Conservation (phyloP, 1,284 basidiomycete genomes). For the Schizophyllum amplum region DNA sequence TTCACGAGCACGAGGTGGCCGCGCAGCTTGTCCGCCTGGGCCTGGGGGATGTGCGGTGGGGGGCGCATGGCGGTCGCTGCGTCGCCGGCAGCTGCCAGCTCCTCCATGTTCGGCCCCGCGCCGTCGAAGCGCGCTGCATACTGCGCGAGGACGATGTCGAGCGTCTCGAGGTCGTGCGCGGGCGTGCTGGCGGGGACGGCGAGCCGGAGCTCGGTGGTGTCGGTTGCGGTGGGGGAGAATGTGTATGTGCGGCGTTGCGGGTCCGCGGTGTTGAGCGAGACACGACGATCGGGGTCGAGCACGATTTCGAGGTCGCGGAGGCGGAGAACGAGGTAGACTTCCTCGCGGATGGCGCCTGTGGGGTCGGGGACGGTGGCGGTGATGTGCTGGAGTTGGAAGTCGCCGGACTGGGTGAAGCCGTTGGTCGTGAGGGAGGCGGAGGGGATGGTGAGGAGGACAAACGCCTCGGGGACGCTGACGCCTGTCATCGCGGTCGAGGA, state of each 20-base stretch:
- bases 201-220: constrained; percentile 29
- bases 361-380: constrained; percentile 31
- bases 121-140: constrained; percentile 43
- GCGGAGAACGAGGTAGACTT: constrained; percentile 54
- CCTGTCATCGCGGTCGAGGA: background rate
- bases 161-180: constrained; percentile 56
- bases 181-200: constrained; percentile 28
- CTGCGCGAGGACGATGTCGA: constrained; percentile 63
- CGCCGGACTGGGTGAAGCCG: constrained; percentile 28
- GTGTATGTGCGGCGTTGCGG: constrained; percentile 36
- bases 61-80: constrained; percentile 4
- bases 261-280: constrained; percentile 29
- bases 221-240: constrained; percentile 26
- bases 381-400: constrained; percentile 47
- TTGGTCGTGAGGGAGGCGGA: constrained; percentile 33
- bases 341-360: constrained; percentile 22
- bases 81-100: constrained; percentile 8
- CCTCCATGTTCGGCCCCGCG: constrained; percentile 7
- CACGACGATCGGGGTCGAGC: constrained; percentile 42
- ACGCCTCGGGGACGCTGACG: constrained; percentile 36
- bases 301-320: constrained; percentile 52
- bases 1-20: constrained; percentile 71
- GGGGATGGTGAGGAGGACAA: constrained; percentile 44
- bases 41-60: constrained; percentile 1
- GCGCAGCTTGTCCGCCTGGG: constrained; percentile 37